A percentile compares a stretch with the other conserved stretches of the same genome.
Conservation (phyloP, 2,329 filamentous ascomycete genomes). For the Juglanconis juglandina region DNA sequence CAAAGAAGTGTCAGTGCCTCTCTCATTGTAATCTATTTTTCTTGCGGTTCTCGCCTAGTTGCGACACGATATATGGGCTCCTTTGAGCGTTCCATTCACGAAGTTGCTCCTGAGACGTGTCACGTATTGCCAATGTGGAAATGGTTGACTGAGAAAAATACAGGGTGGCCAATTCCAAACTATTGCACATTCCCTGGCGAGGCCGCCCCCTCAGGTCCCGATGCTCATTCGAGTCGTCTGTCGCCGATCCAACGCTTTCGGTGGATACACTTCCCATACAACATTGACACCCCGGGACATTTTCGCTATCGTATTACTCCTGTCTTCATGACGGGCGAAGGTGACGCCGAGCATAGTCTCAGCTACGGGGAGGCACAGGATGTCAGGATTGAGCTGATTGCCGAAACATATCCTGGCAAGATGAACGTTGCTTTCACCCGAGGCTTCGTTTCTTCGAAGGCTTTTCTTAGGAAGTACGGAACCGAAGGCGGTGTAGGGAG, state of each 20-base stretch:
- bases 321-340: conserved; percentile 20
- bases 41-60: no score
- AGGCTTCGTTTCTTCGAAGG: conserved; percentile 22
- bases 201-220: conserved; percentile 13
- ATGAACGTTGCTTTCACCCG: conserved; percentile 23
- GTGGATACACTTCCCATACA: conserved; percentile 22
- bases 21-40: background rate
- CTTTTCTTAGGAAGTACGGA: conserved; percentile 20
- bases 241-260: conserved; percentile 23
- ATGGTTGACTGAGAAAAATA: background rate
- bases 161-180: conserved; percentile 17
- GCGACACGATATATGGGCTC: no score
- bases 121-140: background rate
- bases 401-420: conserved; percentile 21
- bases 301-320: conserved; percentile 21
- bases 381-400: conserved; percentile 20
- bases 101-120: background rate
- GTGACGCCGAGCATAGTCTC: conserved; percentile 6
- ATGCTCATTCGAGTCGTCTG: conserved; percentile 21
- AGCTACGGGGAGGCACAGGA: conserved; percentile 23
- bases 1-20: conserved; percentile 9
- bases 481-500: conserved; percentile 16
- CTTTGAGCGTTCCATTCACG: no score
- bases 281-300: conserved; percentile 16
- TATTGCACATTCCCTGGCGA: conserved; percentile 20